Conservation (phyloP, 208 protist genomes). For the Trichomonas gallinae region DNA sequence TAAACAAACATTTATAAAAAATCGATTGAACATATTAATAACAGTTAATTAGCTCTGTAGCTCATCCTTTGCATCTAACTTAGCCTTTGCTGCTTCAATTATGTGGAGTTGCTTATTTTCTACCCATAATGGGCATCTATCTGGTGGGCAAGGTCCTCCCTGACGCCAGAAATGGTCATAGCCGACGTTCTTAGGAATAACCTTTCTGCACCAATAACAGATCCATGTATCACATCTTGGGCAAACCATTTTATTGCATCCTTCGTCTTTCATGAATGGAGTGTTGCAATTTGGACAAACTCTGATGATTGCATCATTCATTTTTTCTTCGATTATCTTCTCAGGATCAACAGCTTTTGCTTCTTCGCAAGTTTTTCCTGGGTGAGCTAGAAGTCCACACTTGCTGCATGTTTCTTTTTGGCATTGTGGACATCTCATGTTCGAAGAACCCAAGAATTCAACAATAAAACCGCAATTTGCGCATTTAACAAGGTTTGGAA, state of each 20-base stretch:
- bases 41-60: background rate
- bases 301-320: background rate
- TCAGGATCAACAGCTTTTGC: background rate
- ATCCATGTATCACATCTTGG: conserved; percentile 7
- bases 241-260: conserved; percentile 19
- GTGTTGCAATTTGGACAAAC: conserved; percentile 4
- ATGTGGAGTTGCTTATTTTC: background rate
- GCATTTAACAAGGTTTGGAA: background rate
- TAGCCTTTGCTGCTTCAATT: background rate
- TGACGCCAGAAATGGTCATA: background rate
- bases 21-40: too few species aligned
- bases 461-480: conserved; percentile 7
- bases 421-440: background rate
- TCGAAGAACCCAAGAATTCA: background rate
- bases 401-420: background rate
- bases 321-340: background rate
- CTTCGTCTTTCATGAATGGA: conserved; percentile 1
- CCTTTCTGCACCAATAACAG: background rate
- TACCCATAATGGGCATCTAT: background rate
- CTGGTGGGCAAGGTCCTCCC: background rate
- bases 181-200: background rate
- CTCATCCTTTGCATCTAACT: background rate
- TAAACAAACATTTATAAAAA: too few species aligned
- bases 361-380: background rate
- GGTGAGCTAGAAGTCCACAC: background rate